A percentile compares a stretch with the other conserved stretches of the same genome.
phyloP scores from a whole-genome alignment of 352 stramenopile species.

The Phytopythium boreale region DNA sequence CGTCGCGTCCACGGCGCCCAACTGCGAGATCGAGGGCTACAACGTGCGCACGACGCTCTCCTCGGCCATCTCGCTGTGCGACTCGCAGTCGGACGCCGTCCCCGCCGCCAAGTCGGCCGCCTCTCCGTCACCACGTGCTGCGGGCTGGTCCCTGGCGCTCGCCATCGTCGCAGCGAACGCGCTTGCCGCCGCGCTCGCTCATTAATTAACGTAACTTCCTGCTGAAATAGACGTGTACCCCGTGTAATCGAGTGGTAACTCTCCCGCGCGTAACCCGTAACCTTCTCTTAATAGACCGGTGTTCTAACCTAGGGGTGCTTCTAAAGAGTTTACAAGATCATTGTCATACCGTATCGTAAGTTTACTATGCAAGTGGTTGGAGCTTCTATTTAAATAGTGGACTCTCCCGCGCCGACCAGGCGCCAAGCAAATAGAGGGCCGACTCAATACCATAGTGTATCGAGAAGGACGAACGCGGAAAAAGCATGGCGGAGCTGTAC shows the following conservation, averaged over 20 bases:
- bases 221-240: no score
- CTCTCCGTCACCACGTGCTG: background rate
- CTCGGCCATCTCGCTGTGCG: conserved; percentile 20
- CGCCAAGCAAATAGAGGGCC: background rate
- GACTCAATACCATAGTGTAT: no score
- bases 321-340: no score
- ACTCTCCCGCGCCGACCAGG: no score
- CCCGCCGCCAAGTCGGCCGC: conserved; percentile 18
- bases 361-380: no score
- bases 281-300: no score
- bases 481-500: conserved; percentile 59
- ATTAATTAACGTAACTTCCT: background rate
- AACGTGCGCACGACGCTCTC: conserved; percentile 26
- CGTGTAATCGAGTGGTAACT: no score
- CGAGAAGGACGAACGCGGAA: background rate
- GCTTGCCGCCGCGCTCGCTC: background rate
- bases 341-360: no score
- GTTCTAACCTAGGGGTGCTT: no score
- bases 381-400: no score
- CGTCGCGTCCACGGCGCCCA: conserved; percentile 17
- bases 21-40: conserved; percentile 28
- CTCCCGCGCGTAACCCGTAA: no score
- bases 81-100: conserved; percentile 25
- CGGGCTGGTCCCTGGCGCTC: background rate
- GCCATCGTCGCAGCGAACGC: background rate